Evolutionary conservation across 169 alveolate species (phyloP).

Genomic region (Cryptosporidium andersoni): DNA sequence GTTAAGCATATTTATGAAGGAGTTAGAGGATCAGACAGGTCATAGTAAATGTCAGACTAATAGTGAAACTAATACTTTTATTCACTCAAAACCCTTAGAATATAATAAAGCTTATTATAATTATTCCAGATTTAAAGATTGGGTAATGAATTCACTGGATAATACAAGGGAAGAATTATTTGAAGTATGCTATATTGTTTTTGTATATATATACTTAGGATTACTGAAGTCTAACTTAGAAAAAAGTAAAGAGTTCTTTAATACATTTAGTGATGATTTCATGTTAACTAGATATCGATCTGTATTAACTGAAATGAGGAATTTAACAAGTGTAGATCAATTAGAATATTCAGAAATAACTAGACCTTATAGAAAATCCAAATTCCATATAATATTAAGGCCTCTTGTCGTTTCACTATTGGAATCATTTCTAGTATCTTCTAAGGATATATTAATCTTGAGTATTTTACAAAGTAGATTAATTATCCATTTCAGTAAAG

Average conservation of each 20-base stretch:
- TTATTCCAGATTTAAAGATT: conserved; percentile 50
- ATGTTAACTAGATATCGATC: conserved; percentile 27
- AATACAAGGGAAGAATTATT: conserved; percentile 32
- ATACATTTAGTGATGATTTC: conserved; percentile 40
- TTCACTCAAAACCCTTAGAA: conserved; percentile 1
- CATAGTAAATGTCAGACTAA: too few species aligned
- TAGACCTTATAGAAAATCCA: conserved; percentile 31
- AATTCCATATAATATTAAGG: conserved; percentile 30
- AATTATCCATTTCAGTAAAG: background rate
- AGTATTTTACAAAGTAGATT: conserved; percentile 37
- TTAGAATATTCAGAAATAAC: conserved; percentile 4
- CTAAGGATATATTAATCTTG: conserved; percentile 15
- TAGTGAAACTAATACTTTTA: background rate
- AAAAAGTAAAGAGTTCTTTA: conserved; percentile 8
- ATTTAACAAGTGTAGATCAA: conserved; percentile 7
- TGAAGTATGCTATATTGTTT: conserved; percentile 36
- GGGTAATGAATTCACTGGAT: conserved; percentile 38
- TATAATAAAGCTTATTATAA: background rate
- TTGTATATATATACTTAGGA: conserved; percentile 11
- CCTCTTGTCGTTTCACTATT: conserved; percentile 35
- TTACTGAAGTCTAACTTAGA: conserved; percentile 4
- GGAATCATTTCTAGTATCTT: conserved; percentile 11
- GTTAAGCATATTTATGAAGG: too few species aligned
- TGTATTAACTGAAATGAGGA: background rate
- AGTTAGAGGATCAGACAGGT: too few species aligned